These are phyloP conservation scores for Didymella arachidicola DNA, from an alignment of 2,329 filamentous ascomycete genomes.

Conservation along the genomic window DNA sequence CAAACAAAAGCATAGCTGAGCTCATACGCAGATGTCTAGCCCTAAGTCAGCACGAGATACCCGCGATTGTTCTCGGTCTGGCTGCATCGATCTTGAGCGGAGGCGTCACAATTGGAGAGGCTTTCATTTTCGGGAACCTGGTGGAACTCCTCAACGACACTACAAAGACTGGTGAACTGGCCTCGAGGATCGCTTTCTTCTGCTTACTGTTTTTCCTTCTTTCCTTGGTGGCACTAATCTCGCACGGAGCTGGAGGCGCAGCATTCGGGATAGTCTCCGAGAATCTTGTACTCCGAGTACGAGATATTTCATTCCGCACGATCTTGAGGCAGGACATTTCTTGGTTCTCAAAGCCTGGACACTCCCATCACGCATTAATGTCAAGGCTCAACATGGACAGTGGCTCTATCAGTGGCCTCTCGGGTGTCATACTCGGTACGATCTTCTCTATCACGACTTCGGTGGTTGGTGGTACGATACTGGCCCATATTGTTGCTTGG, in stretches of 20 bases:
- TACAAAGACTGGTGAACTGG: conserved; percentile 25
- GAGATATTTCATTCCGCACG: conserved; percentile 58
- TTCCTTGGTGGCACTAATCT: conserved; percentile 58
- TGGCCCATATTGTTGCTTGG: conserved; percentile 60
- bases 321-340: conserved; percentile 64
- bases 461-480: conserved; percentile 57
- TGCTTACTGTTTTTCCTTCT: conserved; percentile 63
- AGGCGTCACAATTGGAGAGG: conserved; percentile 64
- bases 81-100: conserved; percentile 57
- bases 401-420: conserved; percentile 58
- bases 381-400: conserved; percentile 58
- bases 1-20: conserved; percentile 26
- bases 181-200: conserved; percentile 52
- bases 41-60: conserved; percentile 49
- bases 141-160: conserved; percentile 44
- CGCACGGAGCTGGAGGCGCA: conserved; percentile 55
- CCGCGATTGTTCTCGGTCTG: conserved; percentile 53
- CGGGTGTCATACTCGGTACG: conserved; percentile 59
- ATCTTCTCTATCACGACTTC: conserved; percentile 59
- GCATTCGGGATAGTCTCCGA: conserved; percentile 59
- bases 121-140: conserved; percentile 41
- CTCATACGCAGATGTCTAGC: conserved; percentile 37
- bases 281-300: conserved; percentile 55
- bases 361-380: conserved; percentile 56
- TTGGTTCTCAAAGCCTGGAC: conserved; percentile 57